These are phyloP conservation scores for Prunus mume DNA, from an alignment of 306 rosid genomes.

Conservation along the genomic window DNA sequence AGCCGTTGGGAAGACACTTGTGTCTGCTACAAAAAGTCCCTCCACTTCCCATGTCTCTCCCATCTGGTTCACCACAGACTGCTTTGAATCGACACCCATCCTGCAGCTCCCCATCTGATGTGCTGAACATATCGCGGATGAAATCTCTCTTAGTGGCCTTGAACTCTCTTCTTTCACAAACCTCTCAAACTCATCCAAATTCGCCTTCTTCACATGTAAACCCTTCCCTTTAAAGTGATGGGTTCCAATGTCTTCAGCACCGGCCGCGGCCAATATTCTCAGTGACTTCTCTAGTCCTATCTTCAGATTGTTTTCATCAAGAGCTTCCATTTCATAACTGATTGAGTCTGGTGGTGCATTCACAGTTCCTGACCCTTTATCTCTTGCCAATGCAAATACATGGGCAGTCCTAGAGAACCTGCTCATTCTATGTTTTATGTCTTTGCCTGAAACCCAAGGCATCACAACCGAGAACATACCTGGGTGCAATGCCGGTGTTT, in stretches of 20 bases:
- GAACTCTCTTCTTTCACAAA: conserved; percentile 77
- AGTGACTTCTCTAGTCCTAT: conserved; percentile 63
- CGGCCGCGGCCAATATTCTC: conserved; percentile 76
- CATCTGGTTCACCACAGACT: conserved; percentile 58
- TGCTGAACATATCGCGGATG: conserved; percentile 62
- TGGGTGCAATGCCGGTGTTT: conserved; percentile 85
- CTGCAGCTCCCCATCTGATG: conserved; percentile 91
- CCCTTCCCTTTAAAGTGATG: conserved; percentile 56
- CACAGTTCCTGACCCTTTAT: conserved; percentile 61
- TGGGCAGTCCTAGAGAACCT: conserved; percentile 73
- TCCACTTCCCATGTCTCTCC: conserved; percentile 89
- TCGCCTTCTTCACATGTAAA: conserved; percentile 50
- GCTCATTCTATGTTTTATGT: conserved; percentile 58
- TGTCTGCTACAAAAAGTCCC: conserved; percentile 67
- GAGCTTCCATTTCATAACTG: conserved; percentile 41
- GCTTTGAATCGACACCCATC: conserved; percentile 56
- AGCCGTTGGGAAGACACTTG: conserved; percentile 86
- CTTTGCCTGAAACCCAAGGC: conserved; percentile 80
- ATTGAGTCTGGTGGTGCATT: conserved; percentile 26
- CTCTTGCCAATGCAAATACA: conserved; percentile 76
- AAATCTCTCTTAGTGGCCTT: conserved; percentile 45
- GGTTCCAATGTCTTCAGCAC: conserved; percentile 89
- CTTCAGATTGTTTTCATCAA: conserved; percentile 48
- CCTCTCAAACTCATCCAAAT: conserved; percentile 52
- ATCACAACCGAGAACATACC: conserved; percentile 73